Evolutionary conservation across 2,329 filamentous ascomycete species (phyloP).

Genomic region (Scytalidium lignicola): DNA sequence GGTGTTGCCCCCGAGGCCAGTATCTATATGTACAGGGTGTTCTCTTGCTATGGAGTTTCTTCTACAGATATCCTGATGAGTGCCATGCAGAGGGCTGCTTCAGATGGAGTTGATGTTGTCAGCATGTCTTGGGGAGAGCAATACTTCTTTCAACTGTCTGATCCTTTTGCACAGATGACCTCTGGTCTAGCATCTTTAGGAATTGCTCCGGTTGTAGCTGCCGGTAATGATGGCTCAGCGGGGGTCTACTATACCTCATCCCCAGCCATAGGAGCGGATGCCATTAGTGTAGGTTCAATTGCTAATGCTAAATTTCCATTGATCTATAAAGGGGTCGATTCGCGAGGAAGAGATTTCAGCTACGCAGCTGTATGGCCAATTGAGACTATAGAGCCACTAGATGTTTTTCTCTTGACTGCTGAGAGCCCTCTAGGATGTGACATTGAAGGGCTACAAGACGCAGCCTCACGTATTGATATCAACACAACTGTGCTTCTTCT

Average conservation of each 20-base stretch:
- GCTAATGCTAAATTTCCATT: not conserved
- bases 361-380: no score
- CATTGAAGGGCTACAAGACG: no score
- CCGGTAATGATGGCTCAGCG: not conserved
- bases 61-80: constrained; percentile 52
- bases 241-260: not conserved
- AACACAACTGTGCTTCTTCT: no score
- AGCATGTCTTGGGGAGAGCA: no score
- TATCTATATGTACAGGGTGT: constrained; percentile 52
- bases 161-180: not conserved
- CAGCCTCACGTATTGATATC: no score
- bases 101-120: constrained; percentile 45
- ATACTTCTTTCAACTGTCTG: no score
- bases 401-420: no score
- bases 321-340: no score
- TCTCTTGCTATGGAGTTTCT: constrained; percentile 48
- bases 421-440: no score
- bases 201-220: not conserved
- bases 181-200: not conserved
- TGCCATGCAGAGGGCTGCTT: constrained; percentile 54
- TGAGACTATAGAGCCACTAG: no score
- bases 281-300: constrained; percentile 1
- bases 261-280: not conserved
- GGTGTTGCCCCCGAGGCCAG: constrained; percentile 52
- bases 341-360: no score